Evolutionary conservation across 116 monocot genomes (phyloP), one percentile per base, ranked within the genome.

Genomic region (Phalaenopsis hybrid): DNA sequence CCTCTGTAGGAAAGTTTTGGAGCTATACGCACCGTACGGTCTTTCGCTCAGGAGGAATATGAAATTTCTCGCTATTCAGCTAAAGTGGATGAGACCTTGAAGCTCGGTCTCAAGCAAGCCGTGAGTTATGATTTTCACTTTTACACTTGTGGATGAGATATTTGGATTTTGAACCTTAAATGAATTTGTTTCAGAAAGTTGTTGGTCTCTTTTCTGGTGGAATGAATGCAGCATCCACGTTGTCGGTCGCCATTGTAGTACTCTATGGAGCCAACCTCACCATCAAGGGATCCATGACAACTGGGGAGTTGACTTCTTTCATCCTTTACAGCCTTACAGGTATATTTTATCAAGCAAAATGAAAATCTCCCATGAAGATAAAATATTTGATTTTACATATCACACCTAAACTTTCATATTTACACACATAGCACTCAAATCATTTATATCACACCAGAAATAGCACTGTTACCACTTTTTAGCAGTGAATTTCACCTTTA

Each of bases 251-350:
- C 76, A 61, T 77, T 77, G 98, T 98, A 16, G 89, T 98, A 57
- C 89, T 93, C 50, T 98, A 90, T 88, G 98, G 98, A 65, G 98
- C 98, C 69, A 87, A 87, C 55, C 88, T 98, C 75, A 93, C 98
- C 18, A 98, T 98, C 50, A 89, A 73, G 61, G 98, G 93, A 28
- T 88, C 89, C 82, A 98, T 98, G 98, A 91, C 98, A 33, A 79
- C 90, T 79, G 98, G 98, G 70, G 85, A 86, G 78, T 93, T 98
- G 23, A 98, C 98, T 76, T 98, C 98, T 45, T 98, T 98, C 79
- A 93, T 98, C 81, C 91, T 98, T 82, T 98, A 98, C 88, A 98
- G 94, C 80, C 98, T 94, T 84, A 93, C 93, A 83, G 98, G 98
- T 98, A 83, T 41, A 28, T 61, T 65, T 25, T 51, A 49, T 55